These are phyloP conservation scores for Neopestalotiopsis rosae DNA, from an alignment of 2,329 filamentous ascomycete species.

Conservation along the genomic window DNA sequence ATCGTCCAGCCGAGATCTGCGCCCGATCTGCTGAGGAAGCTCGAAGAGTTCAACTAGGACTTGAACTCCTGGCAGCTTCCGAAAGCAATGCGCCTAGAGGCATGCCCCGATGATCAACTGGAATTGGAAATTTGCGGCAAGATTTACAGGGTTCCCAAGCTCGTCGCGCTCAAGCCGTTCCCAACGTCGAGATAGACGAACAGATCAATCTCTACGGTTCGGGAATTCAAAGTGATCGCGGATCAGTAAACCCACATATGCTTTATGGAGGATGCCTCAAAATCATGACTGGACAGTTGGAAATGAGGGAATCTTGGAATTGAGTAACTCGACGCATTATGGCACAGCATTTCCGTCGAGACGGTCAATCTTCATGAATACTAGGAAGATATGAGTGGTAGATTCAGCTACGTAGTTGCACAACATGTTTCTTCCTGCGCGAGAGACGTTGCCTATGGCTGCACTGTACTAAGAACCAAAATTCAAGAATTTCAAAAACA, in stretches of 20 bases:
- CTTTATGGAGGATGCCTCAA: neutral
- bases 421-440: neutral
- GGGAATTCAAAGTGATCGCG: neutral
- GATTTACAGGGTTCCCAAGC: slow-evolving; percentile 3
- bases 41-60: slow-evolving; percentile 58
- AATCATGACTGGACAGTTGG: neutral
- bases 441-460: neutral
- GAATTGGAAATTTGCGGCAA: slow-evolving; percentile 14
- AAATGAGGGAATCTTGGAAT: neutral
- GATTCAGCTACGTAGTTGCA: neutral
- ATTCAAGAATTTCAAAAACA: neutral
- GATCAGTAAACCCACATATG: neutral
- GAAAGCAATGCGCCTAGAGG: neutral
- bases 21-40: slow-evolving; percentile 63
- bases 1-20: slow-evolving; percentile 86
- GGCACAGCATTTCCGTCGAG: neutral
- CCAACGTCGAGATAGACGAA: slow-evolving; percentile 4
- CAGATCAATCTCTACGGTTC: neutral
- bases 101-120: neutral
- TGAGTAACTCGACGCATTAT: neutral
- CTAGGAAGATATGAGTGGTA: neutral
- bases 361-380: neutral
- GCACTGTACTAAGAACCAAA: neutral
- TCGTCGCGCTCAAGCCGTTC: slow-evolving; percentile 12
- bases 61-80: slow-evolving; percentile 19